Base-by-base conservation (phyloP, 2,329 filamentous ascomycete genomes). In the Talaromyces piceae region DNA sequence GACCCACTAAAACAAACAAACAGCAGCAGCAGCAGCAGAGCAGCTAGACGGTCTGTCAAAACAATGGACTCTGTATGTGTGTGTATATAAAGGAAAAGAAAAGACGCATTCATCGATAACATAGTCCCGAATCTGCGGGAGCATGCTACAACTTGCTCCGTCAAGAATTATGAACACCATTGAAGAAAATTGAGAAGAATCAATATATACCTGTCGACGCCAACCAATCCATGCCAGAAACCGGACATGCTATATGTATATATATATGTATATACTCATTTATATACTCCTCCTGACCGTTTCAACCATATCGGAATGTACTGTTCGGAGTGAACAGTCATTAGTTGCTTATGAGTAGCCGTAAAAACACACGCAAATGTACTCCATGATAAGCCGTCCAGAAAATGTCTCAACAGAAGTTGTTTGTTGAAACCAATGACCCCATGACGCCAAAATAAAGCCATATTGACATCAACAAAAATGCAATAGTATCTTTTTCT, bases 191-290 rank as follows among this genome's bases (percentile, higher is more conserved):
- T 37, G 33, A 37, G 16, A 37, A 11, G n/a, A 20, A 20, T 37
- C 53, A 59, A 66, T 58, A 43, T 43, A 16, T 43, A 43, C 39
- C 39, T 37, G 39, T 43, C 22, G 39, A 43, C 39, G 39, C 39
- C 39, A 43, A 4, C 39, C 39, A 25, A 43, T 25, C 22, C 39
- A 43, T 43, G 39, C 22, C 39, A 25, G 39, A 43, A 30, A 43
- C 39, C 39, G 39, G 39, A 25, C 39, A 43, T 43, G 39, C 39
- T 43, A 43, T 43, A 41, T 37, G n/a, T n/a, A n/a, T n/a, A n/a
- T n/a, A n/a, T n/a, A n/a, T n/a, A n/a, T n/a, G n/a, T n/a, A n/a
- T n/a, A n/a, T n/a, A n/a, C n/a, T n/a, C n/a, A n/a, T n/a, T n/a
- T n/a, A 37, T 41, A 43, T 22, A 43, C 33, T 9, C 39, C 20